Percentiles rank a stretch among this genome's conserved stretches.
Evolutionary conservation across 805 yeast genomes (phyloP).

Genomic region (Yamadazyma kitorensis): DNA sequence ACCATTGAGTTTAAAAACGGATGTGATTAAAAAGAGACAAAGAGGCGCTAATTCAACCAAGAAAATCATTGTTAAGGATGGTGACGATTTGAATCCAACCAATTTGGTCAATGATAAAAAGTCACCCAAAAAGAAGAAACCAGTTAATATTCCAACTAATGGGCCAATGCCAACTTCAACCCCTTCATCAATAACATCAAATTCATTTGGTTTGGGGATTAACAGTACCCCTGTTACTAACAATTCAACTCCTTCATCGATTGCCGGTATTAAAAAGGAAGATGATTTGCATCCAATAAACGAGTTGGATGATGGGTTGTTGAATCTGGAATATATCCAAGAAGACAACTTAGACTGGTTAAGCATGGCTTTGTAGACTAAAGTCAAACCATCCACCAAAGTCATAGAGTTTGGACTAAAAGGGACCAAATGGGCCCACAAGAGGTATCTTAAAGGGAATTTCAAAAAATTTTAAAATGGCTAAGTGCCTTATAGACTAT

Average conservation of each 20-base stretch:
- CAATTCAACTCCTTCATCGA: conserved; percentile 9
- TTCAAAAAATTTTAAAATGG: too few relatives aligned
- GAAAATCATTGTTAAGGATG: conserved; percentile 36
- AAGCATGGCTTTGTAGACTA: conserved; percentile 24
- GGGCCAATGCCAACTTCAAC: conserved; percentile 1
- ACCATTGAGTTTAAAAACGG: conserved; percentile 87
- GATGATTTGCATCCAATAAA: conserved; percentile 13
- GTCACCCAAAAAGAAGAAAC: conserved; percentile 12
- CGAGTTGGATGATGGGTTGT: conserved; percentile 13
- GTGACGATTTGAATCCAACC: conserved; percentile 50
- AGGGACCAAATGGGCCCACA: too few relatives aligned
- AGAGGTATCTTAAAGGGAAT: too few relatives aligned
- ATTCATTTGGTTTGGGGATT: conserved; percentile 10
- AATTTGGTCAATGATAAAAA: conserved; percentile 18
- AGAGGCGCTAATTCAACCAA: conserved; percentile 38
- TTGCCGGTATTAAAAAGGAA: conserved; percentile 4
- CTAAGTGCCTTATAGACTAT: too few relatives aligned
- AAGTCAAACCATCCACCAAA: too few relatives aligned
- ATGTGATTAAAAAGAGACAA: conserved; percentile 89
- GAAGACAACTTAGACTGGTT: conserved; percentile 27
- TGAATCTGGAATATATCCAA: conserved; percentile 14
- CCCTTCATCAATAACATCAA: conserved; percentile 4
- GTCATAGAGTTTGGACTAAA: too few relatives aligned
- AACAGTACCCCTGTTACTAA: conserved; percentile 6
- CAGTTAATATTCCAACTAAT: conserved; percentile 10